Conservation (phyloP, 2,329 filamentous ascomycete species). For the Didymella exigua region DNA sequence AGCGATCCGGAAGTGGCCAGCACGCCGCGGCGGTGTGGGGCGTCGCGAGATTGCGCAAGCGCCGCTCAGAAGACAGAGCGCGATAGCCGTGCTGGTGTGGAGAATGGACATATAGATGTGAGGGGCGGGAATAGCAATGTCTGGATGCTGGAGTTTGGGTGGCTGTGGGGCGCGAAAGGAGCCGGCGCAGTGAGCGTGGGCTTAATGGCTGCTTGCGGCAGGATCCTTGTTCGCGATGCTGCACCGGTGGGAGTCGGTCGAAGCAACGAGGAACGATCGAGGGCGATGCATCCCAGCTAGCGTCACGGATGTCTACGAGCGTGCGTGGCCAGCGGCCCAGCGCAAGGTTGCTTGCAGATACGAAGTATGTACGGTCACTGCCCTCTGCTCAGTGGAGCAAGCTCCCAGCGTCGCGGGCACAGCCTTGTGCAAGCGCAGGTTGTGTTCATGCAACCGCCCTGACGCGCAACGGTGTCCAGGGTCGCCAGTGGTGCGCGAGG, state of each 20-base stretch:
- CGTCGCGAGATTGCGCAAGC: neutral
- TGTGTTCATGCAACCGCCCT: neutral
- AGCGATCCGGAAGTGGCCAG: conserved; percentile 4
- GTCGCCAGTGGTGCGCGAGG: neutral
- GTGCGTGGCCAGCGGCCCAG: neutral
- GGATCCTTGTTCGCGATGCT: neutral
- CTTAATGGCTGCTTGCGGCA: neutral
- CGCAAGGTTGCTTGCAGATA: neutral
- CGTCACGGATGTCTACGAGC: neutral
- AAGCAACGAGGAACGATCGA: neutral
- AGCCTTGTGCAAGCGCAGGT: neutral
- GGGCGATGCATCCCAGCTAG: neutral
- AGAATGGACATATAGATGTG: too few species aligned
- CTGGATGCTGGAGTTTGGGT: conserved; percentile 1
- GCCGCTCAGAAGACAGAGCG: neutral
- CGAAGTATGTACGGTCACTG: too few species aligned
- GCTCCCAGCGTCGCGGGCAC: neutral
- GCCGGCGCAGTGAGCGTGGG: neutral
- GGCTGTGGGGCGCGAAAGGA: neutral
- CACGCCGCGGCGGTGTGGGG: neutral
- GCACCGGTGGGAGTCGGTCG: neutral
- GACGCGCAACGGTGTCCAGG: neutral
- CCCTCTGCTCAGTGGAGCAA: neutral
- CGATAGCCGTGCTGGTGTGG: neutral
- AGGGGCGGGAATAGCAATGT: conserved; percentile 6